Evolutionary conservation across 1,139 yeast species (phyloP), one percentile per base, ranked within the genome.

Genomic region (Pneumocystis wakefieldiae): DNA sequence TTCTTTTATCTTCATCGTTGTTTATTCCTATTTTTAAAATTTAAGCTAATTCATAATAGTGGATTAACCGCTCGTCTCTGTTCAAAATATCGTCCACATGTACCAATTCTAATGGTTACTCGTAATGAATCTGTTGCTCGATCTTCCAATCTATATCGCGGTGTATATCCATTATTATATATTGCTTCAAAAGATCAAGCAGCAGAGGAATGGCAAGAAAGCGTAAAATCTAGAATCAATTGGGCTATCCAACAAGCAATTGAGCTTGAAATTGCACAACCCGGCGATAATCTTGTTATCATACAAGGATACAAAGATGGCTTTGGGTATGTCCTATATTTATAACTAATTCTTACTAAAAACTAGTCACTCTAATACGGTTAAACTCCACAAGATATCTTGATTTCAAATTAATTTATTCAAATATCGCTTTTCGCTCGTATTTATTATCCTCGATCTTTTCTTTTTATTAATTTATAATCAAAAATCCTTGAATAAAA

Each of bases 251-350:
- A 85, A 70, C 91, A 87, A 80, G 97, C 96, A 71, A 81, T 86
- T 74, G 86, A 83, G 69, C 83, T 91, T 73, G 96, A 95, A 70
- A 84, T 92, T 77, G 80, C 92, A 76, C 78, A 80, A 73, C 83
- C 84, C 78, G 96, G 96, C 77, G 97, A 90, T 76, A 81, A 87
- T 67, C 87, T 90, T 73, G 90, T 92, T 71, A 88, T 96, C 74
- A 87, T 92, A 75, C 98, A 92, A 83, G 98, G 98, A 76, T 92
- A 96, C 95, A 88, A 96, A 74, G 87, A 94, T 77, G 98, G 98
- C 79, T 82, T 91, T 69, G 99, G 98, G 55, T 48, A 48, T 24
- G n/a, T 24, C 28, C 28, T 12, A 10, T 48, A 24, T 48, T 48
- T 19, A 24, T 48, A 24, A 10, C n/a, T 10, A 24, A 48, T 24